A percentile compares a stretch with the other conserved stretches of the same genome.
phyloP scores from a whole-genome alignment of 495 filamentous ascomycete species.

The Viridothelium virens region DNA sequence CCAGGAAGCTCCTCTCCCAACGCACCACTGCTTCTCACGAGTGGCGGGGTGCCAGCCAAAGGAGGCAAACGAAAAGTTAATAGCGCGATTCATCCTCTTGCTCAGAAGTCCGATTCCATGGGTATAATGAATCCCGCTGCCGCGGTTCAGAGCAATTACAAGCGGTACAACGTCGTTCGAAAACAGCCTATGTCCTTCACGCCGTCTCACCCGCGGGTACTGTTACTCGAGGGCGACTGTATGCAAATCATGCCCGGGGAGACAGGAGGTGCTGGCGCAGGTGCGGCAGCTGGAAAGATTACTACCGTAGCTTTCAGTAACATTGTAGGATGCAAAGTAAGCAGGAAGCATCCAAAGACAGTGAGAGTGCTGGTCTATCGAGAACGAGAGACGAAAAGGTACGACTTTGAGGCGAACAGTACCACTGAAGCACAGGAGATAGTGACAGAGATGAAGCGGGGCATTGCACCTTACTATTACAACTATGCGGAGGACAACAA shows the following conservation, averaged over 20 bases:
- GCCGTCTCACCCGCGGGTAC: constrained; percentile 68
- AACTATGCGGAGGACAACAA: constrained; percentile 7
- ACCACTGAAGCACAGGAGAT: constrained; percentile 77
- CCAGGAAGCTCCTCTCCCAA: constrained; percentile 78
- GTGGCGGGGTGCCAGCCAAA: not conserved
- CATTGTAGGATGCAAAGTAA: constrained; percentile 89
- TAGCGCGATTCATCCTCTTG: constrained; percentile 57
- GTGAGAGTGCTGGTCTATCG: constrained; percentile 81
- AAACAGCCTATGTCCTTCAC: constrained; percentile 94
- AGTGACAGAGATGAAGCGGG: constrained; percentile 77
- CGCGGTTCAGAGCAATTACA: constrained; percentile 52
- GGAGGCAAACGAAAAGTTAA: not conserved
- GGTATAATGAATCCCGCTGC: constrained; percentile 32
- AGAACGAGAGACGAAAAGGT: constrained; percentile 81
- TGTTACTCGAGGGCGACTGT: constrained; percentile 91
- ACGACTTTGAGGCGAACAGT: constrained; percentile 88
- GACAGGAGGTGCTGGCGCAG: constrained; percentile 35
- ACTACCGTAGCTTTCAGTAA: constrained; percentile 87
- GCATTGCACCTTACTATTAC: constrained; percentile 33
- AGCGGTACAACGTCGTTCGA: constrained; percentile 83
- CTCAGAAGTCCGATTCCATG: constrained; percentile 51
- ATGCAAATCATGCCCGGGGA: constrained; percentile 86
- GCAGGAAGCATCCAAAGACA: constrained; percentile 78
- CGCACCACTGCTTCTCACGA: constrained; percentile 55
- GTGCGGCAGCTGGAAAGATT: constrained; percentile 52